Percentiles rank a stretch among this genome's conserved stretches.
Conservation (phyloP, 1,284 basidiomycete species). For the Sanghuangporus weigelae region DNA sequence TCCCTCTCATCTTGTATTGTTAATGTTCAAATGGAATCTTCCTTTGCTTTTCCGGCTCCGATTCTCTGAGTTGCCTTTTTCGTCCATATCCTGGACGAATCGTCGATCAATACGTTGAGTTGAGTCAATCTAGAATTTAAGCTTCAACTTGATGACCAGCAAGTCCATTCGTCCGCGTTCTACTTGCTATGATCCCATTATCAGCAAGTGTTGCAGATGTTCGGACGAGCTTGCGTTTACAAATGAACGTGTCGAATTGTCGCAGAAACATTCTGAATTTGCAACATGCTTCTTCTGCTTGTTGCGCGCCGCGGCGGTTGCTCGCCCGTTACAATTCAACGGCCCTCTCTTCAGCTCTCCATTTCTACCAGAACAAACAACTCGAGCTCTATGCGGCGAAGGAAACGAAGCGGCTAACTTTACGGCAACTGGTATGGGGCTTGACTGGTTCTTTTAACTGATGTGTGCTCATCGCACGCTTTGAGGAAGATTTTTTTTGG, state of each 20-base stretch:
- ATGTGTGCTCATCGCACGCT: conserved; percentile 9
- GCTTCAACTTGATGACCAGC: not conserved
- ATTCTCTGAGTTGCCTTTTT: not conserved
- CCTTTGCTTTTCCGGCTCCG: not conserved
- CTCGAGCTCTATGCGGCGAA: conserved; percentile 78
- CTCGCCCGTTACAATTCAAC: not conserved
- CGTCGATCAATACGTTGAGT: not conserved
- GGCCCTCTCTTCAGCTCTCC: conserved; percentile 27
- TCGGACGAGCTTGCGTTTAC: not conserved
- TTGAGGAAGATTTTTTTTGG: conserved; percentile 57
- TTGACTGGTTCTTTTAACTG: conserved; percentile 2
- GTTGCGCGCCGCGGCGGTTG: not conserved
- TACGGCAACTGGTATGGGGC: conserved; percentile 71
- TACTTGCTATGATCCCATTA: not conserved
- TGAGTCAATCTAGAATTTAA: not conserved
- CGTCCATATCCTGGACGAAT: not conserved
- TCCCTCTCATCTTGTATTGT: no score
- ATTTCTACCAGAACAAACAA: conserved; percentile 85
- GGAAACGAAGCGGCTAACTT: conserved; percentile 67
- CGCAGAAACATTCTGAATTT: not conserved
- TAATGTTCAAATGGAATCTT: no score
- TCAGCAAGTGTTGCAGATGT: not conserved
- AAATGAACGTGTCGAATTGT: not conserved
- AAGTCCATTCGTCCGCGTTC: not conserved
- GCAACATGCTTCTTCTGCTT: not conserved